Evolutionary conservation across 192 early-diverging fungal genomes (phyloP).

Genomic region (Gaertneriomyces semiglobifer): DNA sequence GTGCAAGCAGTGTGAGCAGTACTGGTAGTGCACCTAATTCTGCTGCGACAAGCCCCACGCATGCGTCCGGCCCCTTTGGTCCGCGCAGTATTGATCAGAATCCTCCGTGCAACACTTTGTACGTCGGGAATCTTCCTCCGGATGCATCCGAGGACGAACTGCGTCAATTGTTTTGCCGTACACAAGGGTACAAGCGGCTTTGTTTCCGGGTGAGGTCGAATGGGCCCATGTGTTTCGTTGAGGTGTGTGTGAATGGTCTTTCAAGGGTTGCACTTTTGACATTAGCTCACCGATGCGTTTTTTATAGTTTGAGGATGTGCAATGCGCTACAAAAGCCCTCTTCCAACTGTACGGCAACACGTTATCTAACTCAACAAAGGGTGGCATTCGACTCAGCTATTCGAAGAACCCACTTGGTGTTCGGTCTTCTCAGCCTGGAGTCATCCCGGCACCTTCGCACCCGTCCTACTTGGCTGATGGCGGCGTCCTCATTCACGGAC

Average conservation of each 20-base stretch:
- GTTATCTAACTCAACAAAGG: constrained; percentile 79
- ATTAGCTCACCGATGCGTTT: not conserved
- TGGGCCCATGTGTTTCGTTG: constrained; percentile 99
- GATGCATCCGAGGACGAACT: constrained; percentile 90
- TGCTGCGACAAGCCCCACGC: constrained; percentile 24
- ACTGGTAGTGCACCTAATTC: constrained; percentile 21
- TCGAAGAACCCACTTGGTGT: constrained; percentile 96
- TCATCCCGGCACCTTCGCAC: constrained; percentile 2
- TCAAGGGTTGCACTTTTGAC: not conserved
- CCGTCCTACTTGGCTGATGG: constrained; percentile 19
- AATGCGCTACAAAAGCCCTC: constrained; percentile 85
- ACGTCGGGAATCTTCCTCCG: constrained; percentile 92
- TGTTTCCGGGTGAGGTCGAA: constrained; percentile 83
- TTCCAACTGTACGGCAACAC: constrained; percentile 80
- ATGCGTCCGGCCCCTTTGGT: not conserved
- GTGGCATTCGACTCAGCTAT: constrained; percentile 93
- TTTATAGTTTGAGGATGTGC: constrained; percentile 83
- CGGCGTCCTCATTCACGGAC: constrained; percentile 25
- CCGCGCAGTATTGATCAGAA: constrained; percentile 77
- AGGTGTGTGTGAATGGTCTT: constrained; percentile 42
- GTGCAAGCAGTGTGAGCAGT: constrained; percentile 4
- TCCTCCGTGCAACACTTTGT: constrained; percentile 98
- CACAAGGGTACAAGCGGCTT: constrained; percentile 86
- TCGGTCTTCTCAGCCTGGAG: constrained; percentile 39
- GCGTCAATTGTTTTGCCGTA: constrained; percentile 70